Evolutionary conservation across 805 yeast genomes (phyloP).

Genomic region (Hanseniaspora osmophila): DNA sequence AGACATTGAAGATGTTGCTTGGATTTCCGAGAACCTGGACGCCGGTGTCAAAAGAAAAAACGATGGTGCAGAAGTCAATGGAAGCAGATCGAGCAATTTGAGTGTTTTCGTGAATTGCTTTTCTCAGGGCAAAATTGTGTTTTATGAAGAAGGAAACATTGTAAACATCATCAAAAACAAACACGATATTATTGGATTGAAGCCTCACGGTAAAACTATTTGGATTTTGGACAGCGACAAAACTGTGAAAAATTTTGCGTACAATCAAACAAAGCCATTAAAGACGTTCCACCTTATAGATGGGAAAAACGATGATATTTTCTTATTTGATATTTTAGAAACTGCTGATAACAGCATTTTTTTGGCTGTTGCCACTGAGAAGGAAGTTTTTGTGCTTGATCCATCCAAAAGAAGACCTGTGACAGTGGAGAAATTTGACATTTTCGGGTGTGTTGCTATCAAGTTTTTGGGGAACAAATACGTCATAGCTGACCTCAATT

Average conservation of each 20-base stretch:
- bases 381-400: slow-evolving; percentile 50
- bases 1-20: slow-evolving; percentile 15
- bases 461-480: slow-evolving; percentile 12
- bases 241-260: slow-evolving; percentile 21
- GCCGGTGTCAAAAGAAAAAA: not conserved
- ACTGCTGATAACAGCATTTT: slow-evolving; percentile 10
- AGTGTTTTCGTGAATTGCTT: not conserved
- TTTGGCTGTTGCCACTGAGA: slow-evolving; percentile 18
- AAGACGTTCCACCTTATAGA: slow-evolving; percentile 23
- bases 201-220: slow-evolving; percentile 22
- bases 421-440: slow-evolving; percentile 13
- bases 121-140: slow-evolving; percentile 16
- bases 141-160: slow-evolving; percentile 23
- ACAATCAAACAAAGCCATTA: slow-evolving; percentile 20
- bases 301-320: slow-evolving; percentile 20
- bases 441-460: slow-evolving; percentile 10
- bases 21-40: slow-evolving; percentile 7
- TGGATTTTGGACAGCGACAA: slow-evolving; percentile 22
- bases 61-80: not conserved
- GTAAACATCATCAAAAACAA: slow-evolving; percentile 24
- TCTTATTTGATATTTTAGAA: slow-evolving; percentile 16
- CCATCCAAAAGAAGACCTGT: slow-evolving; percentile 30
- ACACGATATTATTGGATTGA: slow-evolving; percentile 23
- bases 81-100: not conserved
- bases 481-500: slow-evolving; percentile 12